phyloP scores from a whole-genome alignment of 768 basidiomycete genomes.

The Suillus placidus region DNA sequence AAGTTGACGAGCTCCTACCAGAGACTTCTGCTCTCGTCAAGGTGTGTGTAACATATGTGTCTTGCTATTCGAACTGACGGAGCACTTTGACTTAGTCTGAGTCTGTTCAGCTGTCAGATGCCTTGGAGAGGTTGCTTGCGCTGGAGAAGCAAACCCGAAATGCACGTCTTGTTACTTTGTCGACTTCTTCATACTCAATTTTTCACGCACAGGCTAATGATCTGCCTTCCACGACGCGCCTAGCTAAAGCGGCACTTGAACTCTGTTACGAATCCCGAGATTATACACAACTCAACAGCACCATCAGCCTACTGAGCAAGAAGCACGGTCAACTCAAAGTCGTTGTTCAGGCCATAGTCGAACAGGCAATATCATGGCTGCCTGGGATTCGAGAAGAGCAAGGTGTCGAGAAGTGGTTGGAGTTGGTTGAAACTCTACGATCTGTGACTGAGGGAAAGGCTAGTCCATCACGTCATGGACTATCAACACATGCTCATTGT shows the following conservation, averaged over 20 bases:
- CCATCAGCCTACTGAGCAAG: slow-evolving; percentile 75
- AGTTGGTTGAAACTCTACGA: slow-evolving; percentile 86
- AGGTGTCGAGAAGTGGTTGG: slow-evolving; percentile 79
- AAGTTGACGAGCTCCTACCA: slow-evolving; percentile 77
- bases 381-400: slow-evolving; percentile 69
- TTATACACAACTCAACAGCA: slow-evolving; percentile 69
- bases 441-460: slow-evolving; percentile 97
- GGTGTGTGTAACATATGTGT: slow-evolving; percentile 49
- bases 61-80: slow-evolving; percentile 13
- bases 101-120: slow-evolving; percentile 83
- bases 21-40: slow-evolving; percentile 69
- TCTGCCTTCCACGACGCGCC: slow-evolving; percentile 84
- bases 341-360: slow-evolving; percentile 89
- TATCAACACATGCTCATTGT: slow-evolving; percentile 7
- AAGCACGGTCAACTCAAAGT: slow-evolving; percentile 97
- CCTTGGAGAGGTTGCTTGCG: slow-evolving; percentile 83
- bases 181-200: slow-evolving; percentile 4
- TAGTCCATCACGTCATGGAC: slow-evolving; percentile 24
- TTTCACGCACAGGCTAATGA: slow-evolving; percentile 77
- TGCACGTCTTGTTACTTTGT: slow-evolving; percentile 46
- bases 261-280: slow-evolving; percentile 75
- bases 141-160: slow-evolving; percentile 98
- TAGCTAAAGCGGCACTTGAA: slow-evolving; percentile 73
- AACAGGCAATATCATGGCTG: slow-evolving; percentile 81
- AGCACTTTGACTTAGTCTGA: slow-evolving; percentile 58